phyloP scores from a whole-genome alignment of 2,329 filamentous ascomycete species.

The Fusarium falciforme region DNA sequence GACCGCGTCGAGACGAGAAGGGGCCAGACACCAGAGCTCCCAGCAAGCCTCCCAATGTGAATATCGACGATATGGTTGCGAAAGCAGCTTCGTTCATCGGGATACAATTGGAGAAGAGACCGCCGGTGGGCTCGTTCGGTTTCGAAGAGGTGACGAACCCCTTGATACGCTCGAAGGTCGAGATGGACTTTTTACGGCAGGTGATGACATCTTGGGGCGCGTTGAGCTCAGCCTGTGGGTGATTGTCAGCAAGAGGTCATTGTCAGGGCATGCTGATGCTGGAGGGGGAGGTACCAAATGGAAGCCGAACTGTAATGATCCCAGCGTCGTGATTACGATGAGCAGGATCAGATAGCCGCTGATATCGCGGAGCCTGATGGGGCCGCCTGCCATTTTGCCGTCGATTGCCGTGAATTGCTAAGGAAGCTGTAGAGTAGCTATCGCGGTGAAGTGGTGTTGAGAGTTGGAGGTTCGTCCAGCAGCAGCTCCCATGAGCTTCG shows the following conservation, averaged over 20 bases:
- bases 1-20: conserved; percentile 80
- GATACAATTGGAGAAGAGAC: conserved; percentile 79
- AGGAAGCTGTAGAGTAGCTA: not conserved
- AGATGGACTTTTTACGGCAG: conserved; percentile 71
- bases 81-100: conserved; percentile 86
- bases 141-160: conserved; percentile 44
- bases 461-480: conserved; percentile 3
- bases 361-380: conserved; percentile 58
- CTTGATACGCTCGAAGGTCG: conserved; percentile 43
- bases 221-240: conserved; percentile 82
- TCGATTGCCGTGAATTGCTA: not conserved
- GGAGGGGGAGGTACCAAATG: conserved; percentile 74
- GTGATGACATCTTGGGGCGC: conserved; percentile 94
- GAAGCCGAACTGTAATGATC: conserved; percentile 93
- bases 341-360: conserved; percentile 84
- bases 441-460: not conserved
- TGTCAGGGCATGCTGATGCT: not conserved
- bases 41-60: conserved; percentile 87
- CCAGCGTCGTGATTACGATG: conserved; percentile 81
- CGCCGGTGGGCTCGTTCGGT: conserved; percentile 36
- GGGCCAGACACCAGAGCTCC: conserved; percentile 86
- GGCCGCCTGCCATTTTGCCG: conserved; percentile 45
- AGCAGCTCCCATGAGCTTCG: not conserved
- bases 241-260: conserved; percentile 12
- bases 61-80: conserved; percentile 88